Evolutionary conservation across 2,329 filamentous ascomycete genomes (phyloP).

Genomic region (Dendrostoma leiphaemia): DNA sequence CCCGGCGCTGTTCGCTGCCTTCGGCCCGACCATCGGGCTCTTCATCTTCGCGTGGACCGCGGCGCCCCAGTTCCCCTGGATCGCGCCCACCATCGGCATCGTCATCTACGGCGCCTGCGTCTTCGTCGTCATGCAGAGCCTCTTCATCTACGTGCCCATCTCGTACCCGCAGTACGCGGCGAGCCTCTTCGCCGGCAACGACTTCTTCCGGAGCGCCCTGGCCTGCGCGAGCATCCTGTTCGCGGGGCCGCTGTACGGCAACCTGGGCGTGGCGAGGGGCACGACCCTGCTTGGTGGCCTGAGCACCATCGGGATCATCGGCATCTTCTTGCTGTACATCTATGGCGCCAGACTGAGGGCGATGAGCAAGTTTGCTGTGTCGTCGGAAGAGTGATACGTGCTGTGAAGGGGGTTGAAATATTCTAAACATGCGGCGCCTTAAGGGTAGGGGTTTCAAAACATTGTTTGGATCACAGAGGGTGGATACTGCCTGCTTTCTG

Average conservation of each 20-base stretch:
- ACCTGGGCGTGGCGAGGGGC: conserved; percentile 58
- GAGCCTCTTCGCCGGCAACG: conserved; percentile 59
- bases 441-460: neutral
- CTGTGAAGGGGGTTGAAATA: neutral
- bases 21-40: conserved; percentile 56
- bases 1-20: conserved; percentile 51
- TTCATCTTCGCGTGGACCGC: conserved; percentile 62
- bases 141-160: conserved; percentile 59
- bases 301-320: conserved; percentile 52
- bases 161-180: conserved; percentile 57
- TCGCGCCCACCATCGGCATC: conserved; percentile 56
- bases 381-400: conserved; percentile 12
- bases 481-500: no score
- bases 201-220: conserved; percentile 56
- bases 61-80: conserved; percentile 49
- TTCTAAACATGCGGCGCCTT: neutral
- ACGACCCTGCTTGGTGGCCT: conserved; percentile 56
- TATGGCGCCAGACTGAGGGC: conserved; percentile 53
- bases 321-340: conserved; percentile 59
- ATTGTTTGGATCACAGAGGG: no score
- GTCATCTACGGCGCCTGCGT: conserved; percentile 49
- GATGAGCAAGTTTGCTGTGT: conserved; percentile 56
- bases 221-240: conserved; percentile 61
- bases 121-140: conserved; percentile 57
- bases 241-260: conserved; percentile 55